Base-by-base conservation (phyloP, 2,329 filamentous ascomycete genomes). In the Fusarium sp. region DNA sequence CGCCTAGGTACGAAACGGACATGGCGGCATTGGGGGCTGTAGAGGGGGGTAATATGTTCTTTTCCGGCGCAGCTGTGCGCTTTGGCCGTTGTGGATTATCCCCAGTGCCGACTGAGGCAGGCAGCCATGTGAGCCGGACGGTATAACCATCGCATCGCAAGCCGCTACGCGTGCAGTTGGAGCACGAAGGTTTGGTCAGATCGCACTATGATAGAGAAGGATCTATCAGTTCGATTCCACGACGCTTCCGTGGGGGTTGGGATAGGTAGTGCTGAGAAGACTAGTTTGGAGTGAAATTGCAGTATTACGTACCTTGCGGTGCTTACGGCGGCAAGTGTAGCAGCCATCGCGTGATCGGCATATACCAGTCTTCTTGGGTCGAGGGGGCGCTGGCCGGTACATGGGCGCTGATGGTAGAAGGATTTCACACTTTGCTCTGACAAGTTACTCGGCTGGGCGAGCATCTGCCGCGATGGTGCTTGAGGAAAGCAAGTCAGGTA, bases 11-110 rank as follows among this genome's bases (percentile, higher is more conserved):
- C 4, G 41, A 42, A 24, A 17, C 1, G 14, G 41, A 17, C 3
- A 8, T 7, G 14, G n/a, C 15, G 1, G n/a, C 0, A 17, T 24
- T 17, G 9, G 7, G 2, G 4, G 9, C 0, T 17, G 6, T 17
- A 24, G 22, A 24, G 41, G 41, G 9, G 10, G 14, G 10, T 12
- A 0, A n/a, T 11, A 7, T 15, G 14, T 6, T n/a, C 8, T 15
- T 42, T 14, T 42, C 39, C 39, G 1, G 5, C 14, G 22, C 17
- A 17, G 14, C 6, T 8, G 2, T 17, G n/a, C n/a, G 14, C 1
- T 44, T 44, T 12, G 15, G 41, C 7, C 41, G 22, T 17, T 24
- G 41, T n/a, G 41, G 41, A 24, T 44, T 44, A 44, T 44, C 6
- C n/a, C 41, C n/a, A 24, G 41, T 44, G 14, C 41, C 41, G 6